Conservation (phyloP, 306 rosid genomes). For the Begonia masoniana region DNA sequence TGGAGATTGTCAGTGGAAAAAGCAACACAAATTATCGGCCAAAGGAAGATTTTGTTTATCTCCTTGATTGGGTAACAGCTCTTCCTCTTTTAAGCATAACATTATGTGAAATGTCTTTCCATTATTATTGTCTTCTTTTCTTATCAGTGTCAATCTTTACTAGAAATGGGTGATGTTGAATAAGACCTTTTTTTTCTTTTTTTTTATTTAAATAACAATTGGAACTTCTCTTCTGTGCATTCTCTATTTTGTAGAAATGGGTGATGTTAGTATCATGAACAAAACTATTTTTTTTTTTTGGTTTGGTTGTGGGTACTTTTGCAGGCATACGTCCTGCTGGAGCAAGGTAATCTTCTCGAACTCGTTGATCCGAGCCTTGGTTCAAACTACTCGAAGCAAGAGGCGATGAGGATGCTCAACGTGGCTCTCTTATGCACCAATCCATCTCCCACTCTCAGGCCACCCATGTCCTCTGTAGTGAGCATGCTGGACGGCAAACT, state of each 20-base stretch:
- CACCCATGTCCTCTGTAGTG: conserved; percentile 75
- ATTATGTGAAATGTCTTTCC: too few species aligned
- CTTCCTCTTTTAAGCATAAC: neutral
- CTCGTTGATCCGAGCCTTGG: conserved; percentile 65
- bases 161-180: too few species aligned
- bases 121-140: too few species aligned
- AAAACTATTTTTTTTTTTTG: too few species aligned
- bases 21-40: conserved; percentile 72
- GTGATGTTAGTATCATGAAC: too few species aligned
- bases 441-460: conserved; percentile 90
- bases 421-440: conserved; percentile 74
- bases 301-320: neutral
- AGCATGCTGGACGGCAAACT: conserved; percentile 79
- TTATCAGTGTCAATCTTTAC: too few species aligned
- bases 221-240: too few species aligned
- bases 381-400: conserved; percentile 38
- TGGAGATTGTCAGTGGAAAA: conserved; percentile 78
- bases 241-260: too few species aligned
- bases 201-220: too few species aligned
- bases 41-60: conserved; percentile 76
- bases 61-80: conserved; percentile 68
- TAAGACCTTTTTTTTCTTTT: neutral
- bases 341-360: conserved; percentile 80
- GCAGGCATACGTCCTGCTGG: conserved; percentile 76
- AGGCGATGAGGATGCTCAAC: conserved; percentile 70